Percentiles rank a stretch among this genome's conserved stretches.
Evolutionary conservation across 208 protist genomes (phyloP).

Genomic region (Porcisia deanei): DNA sequence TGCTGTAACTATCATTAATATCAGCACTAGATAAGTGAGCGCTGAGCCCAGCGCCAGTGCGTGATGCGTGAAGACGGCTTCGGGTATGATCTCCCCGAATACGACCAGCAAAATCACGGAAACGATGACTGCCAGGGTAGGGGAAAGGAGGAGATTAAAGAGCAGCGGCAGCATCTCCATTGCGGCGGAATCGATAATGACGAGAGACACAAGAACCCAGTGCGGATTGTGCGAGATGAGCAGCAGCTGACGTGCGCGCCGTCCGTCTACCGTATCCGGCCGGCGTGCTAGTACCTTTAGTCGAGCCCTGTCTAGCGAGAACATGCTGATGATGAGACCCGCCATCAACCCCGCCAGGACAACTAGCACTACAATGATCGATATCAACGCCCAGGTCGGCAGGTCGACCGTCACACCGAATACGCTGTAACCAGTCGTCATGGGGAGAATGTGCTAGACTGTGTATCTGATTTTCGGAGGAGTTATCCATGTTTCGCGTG

Average conservation of each 20-base stretch:
- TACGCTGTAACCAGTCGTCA: slow-evolving; percentile 33
- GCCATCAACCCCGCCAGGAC: slow-evolving; percentile 58
- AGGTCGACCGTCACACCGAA: slow-evolving; percentile 53
- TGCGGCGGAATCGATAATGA: slow-evolving; percentile 54
- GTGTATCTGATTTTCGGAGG: neutral
- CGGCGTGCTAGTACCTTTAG: slow-evolving; percentile 36
- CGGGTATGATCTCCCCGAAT: slow-evolving; percentile 79
- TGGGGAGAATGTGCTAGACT: neutral
- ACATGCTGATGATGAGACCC: slow-evolving; percentile 69
- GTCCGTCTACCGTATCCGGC: slow-evolving; percentile 42
- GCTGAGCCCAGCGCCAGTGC: slow-evolving; percentile 46
- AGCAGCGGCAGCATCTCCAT: slow-evolving; percentile 77
- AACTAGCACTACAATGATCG: slow-evolving; percentile 44
- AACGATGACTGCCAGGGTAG: slow-evolving; percentile 45
- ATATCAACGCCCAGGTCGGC: slow-evolving; percentile 28
- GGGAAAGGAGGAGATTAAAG: slow-evolving; percentile 60
- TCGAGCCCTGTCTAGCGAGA: slow-evolving; percentile 66
- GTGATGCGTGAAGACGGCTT: slow-evolving; percentile 72
- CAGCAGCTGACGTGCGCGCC: slow-evolving; percentile 43
- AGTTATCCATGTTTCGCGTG: neutral
- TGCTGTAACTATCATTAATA: slow-evolving; percentile 59
- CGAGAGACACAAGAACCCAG: slow-evolving; percentile 73
- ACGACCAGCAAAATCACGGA: slow-evolving; percentile 63
- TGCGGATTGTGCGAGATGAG: slow-evolving; percentile 56
- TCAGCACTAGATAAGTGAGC: slow-evolving; percentile 48